Evolutionary conservation across 164 flowering plant species (phyloP), one percentile per base, ranked within the genome.

Genomic region (Platanus orientalis): DNA sequence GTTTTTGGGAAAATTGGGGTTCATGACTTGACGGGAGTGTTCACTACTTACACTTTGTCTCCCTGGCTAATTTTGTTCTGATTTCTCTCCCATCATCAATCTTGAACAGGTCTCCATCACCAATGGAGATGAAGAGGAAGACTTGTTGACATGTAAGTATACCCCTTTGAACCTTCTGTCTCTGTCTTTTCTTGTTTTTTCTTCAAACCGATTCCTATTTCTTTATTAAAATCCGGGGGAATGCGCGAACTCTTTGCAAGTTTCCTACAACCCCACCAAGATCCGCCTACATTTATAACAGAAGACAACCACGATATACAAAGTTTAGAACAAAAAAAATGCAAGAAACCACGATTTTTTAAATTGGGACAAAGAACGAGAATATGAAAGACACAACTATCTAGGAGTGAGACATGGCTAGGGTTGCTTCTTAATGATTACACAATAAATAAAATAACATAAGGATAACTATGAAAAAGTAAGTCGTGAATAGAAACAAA

Each of bases 181-280:
- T n/a, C n/a, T n/a, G n/a, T n/a, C n/a, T n/a, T n/a, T n/a, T n/a
- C n/a, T n/a, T n/a, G n/a, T n/a, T n/a, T n/a, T n/a, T n/a, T n/a
- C n/a, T n/a, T n/a, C n/a, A n/a, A n/a, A n/a, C n/a, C n/a, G n/a
- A n/a, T n/a, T n/a, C n/a, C n/a, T n/a, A n/a, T n/a, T n/a, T n/a
- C n/a, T n/a, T n/a, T n/a, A n/a, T n/a, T n/a, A n/a, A 74, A 61
- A 94, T 97, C 92, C 97, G 84, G 57, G 91, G 96, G 79, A 89
- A 94, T 72, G 99, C 97, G 44, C 83, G 89, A 59, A 94, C 65
- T 79, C 81, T 81, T 68, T 94, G 96, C 75, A 94, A 71, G 73
- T 89, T 89, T 58, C 93, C 97, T 74, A 94, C 96, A 73, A 69
- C 86, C 51, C 99, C 99, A 61, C 99, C 97, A 79, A 94, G 96